A percentile compares a stretch with the other conserved stretches of the same genome.
Evolutionary conservation across 768 basidiomycete species (phyloP).

Genomic region (Suillus americanus): DNA sequence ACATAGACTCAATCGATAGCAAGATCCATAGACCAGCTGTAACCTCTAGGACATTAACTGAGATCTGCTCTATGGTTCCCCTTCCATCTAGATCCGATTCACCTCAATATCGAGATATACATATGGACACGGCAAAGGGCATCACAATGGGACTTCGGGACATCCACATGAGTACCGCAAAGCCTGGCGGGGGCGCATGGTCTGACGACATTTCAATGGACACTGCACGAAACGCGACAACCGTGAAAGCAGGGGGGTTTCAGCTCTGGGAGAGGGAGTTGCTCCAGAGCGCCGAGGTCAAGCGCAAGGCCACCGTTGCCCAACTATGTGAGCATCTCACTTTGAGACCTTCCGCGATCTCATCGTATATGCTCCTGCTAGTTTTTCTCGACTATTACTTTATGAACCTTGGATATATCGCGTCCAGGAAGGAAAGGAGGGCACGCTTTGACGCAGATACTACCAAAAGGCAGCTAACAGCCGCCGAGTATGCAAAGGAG

Average conservation of each 20-base stretch:
- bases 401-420: slow-evolving; percentile 87
- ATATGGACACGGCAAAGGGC: slow-evolving; percentile 80
- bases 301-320: slow-evolving; percentile 93
- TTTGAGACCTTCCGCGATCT: slow-evolving; percentile 2
- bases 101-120: slow-evolving; percentile 52
- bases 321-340: slow-evolving; percentile 77
- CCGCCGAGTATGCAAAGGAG: slow-evolving; percentile 66
- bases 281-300: slow-evolving; percentile 82
- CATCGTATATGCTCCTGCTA: slow-evolving; percentile 31
- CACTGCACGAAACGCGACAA: slow-evolving; percentile 38
- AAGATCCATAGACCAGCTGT: not conserved
- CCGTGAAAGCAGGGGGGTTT: slow-evolving; percentile 50
- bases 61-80: not conserved
- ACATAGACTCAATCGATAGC: not conserved
- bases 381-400: slow-evolving; percentile 99
- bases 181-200: slow-evolving; percentile 39
- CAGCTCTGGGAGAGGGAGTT: slow-evolving; percentile 86
- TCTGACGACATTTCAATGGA: slow-evolving; percentile 68
- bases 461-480: slow-evolving; percentile 54
- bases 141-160: slow-evolving; percentile 45
- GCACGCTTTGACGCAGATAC: slow-evolving; percentile 84
- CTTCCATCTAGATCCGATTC: slow-evolving; percentile 1
- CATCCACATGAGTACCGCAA: slow-evolving; percentile 67
- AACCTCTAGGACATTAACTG: not conserved
- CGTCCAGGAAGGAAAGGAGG: slow-evolving; percentile 81